phyloP scores from a whole-genome alignment of 192 early-diverging fungal species.

The Coemansia sp. region DNA sequence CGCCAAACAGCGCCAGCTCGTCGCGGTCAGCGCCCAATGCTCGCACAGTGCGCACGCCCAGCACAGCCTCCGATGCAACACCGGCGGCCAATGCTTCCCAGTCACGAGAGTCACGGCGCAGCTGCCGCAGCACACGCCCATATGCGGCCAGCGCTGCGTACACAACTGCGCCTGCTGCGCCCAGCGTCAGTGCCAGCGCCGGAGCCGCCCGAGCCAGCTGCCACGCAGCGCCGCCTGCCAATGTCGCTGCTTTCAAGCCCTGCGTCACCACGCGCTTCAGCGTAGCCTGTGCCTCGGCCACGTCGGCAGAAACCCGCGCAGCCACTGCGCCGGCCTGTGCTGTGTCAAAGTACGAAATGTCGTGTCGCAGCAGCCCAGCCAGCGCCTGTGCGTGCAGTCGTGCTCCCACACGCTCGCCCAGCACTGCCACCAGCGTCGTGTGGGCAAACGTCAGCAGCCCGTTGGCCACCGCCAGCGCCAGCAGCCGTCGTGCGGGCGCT shows the following conservation, averaged over 20 bases:
- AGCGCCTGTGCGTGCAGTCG: conserved; percentile 57
- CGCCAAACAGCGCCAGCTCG: conserved; percentile 53
- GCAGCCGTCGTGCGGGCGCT: conserved; percentile 55
- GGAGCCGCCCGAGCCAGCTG: conserved; percentile 59
- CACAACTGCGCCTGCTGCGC: conserved; percentile 53
- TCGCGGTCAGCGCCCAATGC: conserved; percentile 60
- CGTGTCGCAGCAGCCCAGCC: conserved; percentile 57
- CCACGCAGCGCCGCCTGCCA: conserved; percentile 56
- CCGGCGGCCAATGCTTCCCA: conserved; percentile 58
- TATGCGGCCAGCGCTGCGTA: conserved; percentile 57
- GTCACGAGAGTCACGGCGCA: conserved; percentile 43
- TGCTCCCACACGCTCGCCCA: conserved; percentile 61
- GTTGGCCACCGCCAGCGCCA: conserved; percentile 58
- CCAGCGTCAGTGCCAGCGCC: conserved; percentile 56
- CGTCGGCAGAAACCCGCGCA: conserved; percentile 56
- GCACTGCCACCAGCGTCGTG: conserved; percentile 59
- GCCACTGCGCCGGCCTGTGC: conserved; percentile 58
- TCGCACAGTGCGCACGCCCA: conserved; percentile 62
- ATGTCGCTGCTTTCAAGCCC: conserved; percentile 59
- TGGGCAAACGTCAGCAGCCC: conserved; percentile 63
- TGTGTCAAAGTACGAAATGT: conserved; percentile 63
- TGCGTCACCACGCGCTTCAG: conserved; percentile 63
- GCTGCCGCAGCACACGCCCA: conserved; percentile 56
- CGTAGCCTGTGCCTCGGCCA: conserved; percentile 62
- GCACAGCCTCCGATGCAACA: conserved; percentile 58